Evolutionary conservation across 345 rosid genomes (phyloP).

Genomic region (Fremontodendron californicum): DNA sequence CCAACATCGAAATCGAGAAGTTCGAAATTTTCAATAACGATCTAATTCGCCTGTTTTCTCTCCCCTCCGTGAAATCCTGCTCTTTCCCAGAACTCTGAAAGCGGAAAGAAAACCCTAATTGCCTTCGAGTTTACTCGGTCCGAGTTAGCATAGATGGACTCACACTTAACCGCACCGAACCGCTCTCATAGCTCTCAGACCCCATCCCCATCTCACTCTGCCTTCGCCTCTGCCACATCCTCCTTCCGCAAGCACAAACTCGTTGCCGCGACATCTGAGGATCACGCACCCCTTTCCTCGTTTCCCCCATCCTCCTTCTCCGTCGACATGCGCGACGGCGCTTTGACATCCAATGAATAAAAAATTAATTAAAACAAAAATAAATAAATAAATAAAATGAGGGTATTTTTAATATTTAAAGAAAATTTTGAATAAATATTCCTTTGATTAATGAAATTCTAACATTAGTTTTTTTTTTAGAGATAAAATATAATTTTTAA

Average conservation of each 20-base stretch:
- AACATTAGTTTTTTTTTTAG: too few species aligned
- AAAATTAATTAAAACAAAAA: too few species aligned
- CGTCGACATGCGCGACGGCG: constrained; percentile 89
- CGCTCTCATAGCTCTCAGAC: constrained; percentile 89
- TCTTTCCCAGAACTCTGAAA: neutral
- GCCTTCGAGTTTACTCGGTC: neutral
- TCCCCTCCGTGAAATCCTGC: neutral
- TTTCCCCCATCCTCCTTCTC: constrained; percentile 85
- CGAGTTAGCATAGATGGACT: constrained; percentile 37
- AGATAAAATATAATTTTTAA: too few species aligned
- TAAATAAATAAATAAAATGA: too few species aligned
- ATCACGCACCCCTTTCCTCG: constrained; percentile 58
- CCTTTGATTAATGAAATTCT: too few species aligned
- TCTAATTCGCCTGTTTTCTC: neutral
- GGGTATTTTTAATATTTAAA: too few species aligned
- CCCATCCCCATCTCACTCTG: constrained; percentile 92
- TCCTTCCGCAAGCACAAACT: constrained; percentile 90
- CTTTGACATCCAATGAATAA: constrained; percentile 81
- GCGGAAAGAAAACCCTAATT: neutral
- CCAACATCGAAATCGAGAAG: neutral
- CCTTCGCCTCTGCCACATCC: constrained; percentile 88
- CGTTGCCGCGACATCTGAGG: constrained; percentile 65
- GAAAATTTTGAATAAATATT: too few species aligned
- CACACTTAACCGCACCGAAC: constrained; percentile 68
- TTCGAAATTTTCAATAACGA: neutral